Evolutionary conservation across 257 asterid species (phyloP).

Genomic region (Przewalskia tangutica): DNA sequence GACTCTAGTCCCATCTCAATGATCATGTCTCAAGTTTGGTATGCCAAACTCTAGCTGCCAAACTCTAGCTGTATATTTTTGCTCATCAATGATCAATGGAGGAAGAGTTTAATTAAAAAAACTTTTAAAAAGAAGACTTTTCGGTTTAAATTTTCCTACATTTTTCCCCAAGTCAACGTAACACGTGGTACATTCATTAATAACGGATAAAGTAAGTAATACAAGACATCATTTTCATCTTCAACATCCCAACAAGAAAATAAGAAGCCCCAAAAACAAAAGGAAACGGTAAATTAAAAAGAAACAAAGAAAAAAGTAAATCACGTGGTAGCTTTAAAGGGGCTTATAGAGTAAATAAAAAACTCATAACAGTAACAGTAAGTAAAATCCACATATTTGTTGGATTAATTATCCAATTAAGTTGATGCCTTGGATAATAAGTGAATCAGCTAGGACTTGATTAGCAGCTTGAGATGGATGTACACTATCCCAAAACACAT

Average conservation of each 20-base stretch:
- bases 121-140: background rate
- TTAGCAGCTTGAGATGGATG: constrained; percentile 94
- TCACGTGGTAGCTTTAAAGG: background rate
- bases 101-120: too few relatives aligned
- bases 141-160: background rate
- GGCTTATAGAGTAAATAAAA: background rate
- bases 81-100: too few relatives aligned
- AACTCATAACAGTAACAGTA: background rate
- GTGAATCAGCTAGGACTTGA: constrained; percentile 56
- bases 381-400: background rate
- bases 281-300: background rate
- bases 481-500: constrained; percentile 93
- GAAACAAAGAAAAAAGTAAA: background rate
- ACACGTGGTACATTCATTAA: background rate
- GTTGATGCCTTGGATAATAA: constrained; percentile 57
- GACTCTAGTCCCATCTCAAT: too few relatives aligned
- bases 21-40: too few relatives aligned
- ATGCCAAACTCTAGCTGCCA: too few relatives aligned
- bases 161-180: background rate
- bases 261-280: background rate
- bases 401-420: constrained; percentile 39
- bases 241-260: background rate
- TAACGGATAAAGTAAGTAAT: background rate
- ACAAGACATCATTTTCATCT: background rate
- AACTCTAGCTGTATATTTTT: too few relatives aligned